phyloP scores from a whole-genome alignment of 202 grass and related monocot genomes.

The Zizania palustris region DNA sequence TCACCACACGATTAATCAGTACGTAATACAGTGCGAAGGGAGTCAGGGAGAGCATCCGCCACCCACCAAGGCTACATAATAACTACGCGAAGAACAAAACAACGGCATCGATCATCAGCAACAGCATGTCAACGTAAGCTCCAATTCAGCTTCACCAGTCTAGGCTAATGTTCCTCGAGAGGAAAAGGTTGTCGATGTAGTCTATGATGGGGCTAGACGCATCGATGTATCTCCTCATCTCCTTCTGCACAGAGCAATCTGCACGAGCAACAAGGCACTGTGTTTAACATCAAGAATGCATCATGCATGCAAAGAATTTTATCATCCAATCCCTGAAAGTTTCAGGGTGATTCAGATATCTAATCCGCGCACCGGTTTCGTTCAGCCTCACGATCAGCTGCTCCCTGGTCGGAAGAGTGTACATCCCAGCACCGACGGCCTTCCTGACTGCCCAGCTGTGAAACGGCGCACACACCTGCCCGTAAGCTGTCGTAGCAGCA shows the following conservation, averaged over 20 bases:
- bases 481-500: conserved; percentile 88
- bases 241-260: conserved; percentile 81
- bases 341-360: background rate
- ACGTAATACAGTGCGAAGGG: conserved; percentile 30
- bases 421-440: conserved; percentile 92
- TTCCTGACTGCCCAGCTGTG: conserved; percentile 94
- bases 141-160: conserved; percentile 73
- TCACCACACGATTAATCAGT: conserved; percentile 27
- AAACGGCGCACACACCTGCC: conserved; percentile 89
- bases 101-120: conserved; percentile 34
- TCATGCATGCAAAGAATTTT: background rate
- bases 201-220: conserved; percentile 81
- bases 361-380: conserved; percentile 67
- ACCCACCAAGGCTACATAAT: conserved; percentile 45
- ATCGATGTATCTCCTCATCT: conserved; percentile 92
- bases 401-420: conserved; percentile 85
- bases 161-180: conserved; percentile 81
- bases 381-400: conserved; percentile 78
- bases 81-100: conserved; percentile 43
- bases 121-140: conserved; percentile 36
- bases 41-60: conserved; percentile 31
- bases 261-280: conserved; percentile 1
- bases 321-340: background rate
- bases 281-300: background rate
- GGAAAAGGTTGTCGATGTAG: conserved; percentile 89